Conservation (phyloP, 768 basidiomycete genomes). For the Tulasnella calospora region DNA sequence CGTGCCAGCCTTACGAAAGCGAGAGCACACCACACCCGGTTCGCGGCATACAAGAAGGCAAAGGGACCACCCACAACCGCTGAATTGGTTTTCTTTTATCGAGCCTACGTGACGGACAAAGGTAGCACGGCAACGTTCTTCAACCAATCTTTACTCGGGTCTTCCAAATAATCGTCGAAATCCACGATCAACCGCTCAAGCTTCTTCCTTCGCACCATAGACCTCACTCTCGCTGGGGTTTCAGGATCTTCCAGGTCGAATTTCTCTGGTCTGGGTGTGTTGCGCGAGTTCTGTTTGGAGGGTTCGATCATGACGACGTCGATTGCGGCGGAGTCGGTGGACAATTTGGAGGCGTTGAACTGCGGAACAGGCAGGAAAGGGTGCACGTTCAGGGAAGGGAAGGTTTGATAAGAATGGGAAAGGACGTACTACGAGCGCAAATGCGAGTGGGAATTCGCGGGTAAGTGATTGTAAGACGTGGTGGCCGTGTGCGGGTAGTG, state of each 20-base stretch:
- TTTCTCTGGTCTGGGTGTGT: slow-evolving; percentile 35
- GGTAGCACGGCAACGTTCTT: slow-evolving; percentile 35
- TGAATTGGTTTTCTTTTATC: no score
- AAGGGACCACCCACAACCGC: no score
- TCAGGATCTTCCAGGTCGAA: slow-evolving; percentile 37
- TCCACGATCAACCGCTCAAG: slow-evolving; percentile 62
- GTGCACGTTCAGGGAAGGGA: neutral
- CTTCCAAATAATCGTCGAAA: slow-evolving; percentile 79
- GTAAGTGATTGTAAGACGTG: slow-evolving; percentile 54
- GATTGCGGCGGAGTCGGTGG: slow-evolving; percentile 19
- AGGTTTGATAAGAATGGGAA: neutral
- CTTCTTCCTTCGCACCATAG: slow-evolving; percentile 48
- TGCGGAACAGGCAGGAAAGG: slow-evolving; percentile 25
- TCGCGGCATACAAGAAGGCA: no score
- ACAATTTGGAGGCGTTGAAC: slow-evolving; percentile 35
- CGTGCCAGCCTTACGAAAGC: no score
- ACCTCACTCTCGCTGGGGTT: slow-evolving; percentile 47
- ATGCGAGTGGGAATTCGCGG: slow-evolving; percentile 50
- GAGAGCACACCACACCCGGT: no score
- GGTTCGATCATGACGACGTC: slow-evolving; percentile 28
- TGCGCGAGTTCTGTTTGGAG: slow-evolving; percentile 43
- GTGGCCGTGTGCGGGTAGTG: slow-evolving; percentile 62
- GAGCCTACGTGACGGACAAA: no score
- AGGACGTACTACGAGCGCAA: slow-evolving; percentile 63
- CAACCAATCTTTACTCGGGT: slow-evolving; percentile 54